These are phyloP conservation scores for Fistulina hepatica DNA, from an alignment of 1,284 basidiomycete species.

Conservation along the genomic window DNA sequence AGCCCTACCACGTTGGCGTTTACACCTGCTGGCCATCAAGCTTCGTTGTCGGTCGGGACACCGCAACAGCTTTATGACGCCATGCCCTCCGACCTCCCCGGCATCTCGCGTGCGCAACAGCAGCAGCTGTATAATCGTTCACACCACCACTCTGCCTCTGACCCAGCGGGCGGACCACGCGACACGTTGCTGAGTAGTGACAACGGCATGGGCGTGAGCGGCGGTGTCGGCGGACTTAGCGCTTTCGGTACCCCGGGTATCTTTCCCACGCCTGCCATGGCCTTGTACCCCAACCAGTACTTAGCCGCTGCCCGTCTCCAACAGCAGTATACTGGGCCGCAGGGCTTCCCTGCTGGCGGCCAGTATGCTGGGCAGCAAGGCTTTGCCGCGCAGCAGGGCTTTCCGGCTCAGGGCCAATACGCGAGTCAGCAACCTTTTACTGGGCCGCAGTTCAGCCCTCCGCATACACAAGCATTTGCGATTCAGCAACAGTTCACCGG, in stretches of 20 bases:
- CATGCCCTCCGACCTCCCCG: constrained; percentile 52
- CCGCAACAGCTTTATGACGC: constrained; percentile 69
- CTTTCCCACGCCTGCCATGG: constrained; percentile 40
- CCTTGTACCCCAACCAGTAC: constrained; percentile 58
- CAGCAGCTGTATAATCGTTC: constrained; percentile 55
- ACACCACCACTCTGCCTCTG: constrained; percentile 71
- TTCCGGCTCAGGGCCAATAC: no score
- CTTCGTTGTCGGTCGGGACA: constrained; percentile 56
- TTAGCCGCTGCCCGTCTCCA: constrained; percentile 49
- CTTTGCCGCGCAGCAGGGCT: no score
- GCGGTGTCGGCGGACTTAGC: no score
- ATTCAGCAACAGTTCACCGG: no score
- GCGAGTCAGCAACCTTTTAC: no score
- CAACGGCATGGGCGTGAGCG: no score
- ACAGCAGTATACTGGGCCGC: constrained; percentile 48
- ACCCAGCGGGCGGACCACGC: constrained; percentile 52
- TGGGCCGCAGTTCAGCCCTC: no score
- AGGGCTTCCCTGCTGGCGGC: no score
- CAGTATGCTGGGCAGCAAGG: no score
- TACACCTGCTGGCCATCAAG: constrained; percentile 38
- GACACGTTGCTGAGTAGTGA: constrained; percentile 52
- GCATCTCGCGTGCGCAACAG: constrained; percentile 55
- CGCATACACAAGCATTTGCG: no score
- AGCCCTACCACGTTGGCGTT: constrained; percentile 47
- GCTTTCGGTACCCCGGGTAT: no score